Conservation (phyloP, 345 rosid genomes). For the Angophora floribunda region DNA sequence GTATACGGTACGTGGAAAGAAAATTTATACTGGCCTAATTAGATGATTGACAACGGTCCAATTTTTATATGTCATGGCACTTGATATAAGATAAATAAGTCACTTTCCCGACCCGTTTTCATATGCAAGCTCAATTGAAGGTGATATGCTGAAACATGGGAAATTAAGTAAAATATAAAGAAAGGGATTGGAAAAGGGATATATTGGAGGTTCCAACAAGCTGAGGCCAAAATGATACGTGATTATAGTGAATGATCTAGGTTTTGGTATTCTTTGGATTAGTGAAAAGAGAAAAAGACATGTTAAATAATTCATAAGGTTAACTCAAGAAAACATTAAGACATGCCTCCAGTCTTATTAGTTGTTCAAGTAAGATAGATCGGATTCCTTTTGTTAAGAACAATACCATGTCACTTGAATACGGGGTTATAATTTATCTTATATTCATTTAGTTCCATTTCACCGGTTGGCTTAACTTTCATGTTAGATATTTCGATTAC, state of each 20-base stretch:
- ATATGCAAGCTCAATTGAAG: background rate
- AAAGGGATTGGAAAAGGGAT: background rate
- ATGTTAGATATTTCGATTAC: background rate
- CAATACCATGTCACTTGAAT: background rate
- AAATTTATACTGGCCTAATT: background rate
- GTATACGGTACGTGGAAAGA: background rate
- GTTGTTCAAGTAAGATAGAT: background rate
- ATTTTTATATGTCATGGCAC: background rate
- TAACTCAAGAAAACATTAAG: background rate
- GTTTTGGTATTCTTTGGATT: background rate
- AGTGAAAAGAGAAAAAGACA: background rate
- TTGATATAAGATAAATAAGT: background rate
- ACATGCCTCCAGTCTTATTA: background rate
- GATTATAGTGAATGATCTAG: background rate
- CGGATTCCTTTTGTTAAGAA: background rate
- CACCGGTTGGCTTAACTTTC: background rate
- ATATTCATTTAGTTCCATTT: background rate
- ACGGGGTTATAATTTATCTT: background rate
- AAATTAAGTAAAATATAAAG: background rate
- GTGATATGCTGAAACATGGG: accelerated
- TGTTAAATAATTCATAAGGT: background rate
- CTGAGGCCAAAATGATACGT: background rate
- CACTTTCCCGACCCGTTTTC: accelerated
- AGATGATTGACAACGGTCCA: background rate
- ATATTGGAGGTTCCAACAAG: background rate